phyloP scores from a whole-genome alignment of 306 rosid species.

The Castanea mollissima region DNA sequence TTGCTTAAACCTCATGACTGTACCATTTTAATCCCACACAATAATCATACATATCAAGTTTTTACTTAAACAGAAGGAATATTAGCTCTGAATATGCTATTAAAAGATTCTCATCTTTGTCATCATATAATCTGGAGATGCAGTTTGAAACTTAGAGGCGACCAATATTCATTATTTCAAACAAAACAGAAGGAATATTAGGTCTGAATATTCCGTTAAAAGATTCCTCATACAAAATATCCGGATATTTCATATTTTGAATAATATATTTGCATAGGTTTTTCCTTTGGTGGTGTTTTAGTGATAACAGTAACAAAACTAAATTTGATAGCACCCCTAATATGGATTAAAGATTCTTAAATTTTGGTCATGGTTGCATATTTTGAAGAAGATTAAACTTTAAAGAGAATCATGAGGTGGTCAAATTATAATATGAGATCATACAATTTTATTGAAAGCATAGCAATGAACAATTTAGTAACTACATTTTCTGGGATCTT shows the following conservation, averaged over 20 bases:
- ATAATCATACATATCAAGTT: background rate
- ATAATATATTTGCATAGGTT: too few species aligned
- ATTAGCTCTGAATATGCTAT: background rate
- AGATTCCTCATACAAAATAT: too few species aligned
- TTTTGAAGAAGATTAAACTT: background rate
- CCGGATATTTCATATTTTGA: too few species aligned
- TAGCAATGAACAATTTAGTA: background rate
- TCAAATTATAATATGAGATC: background rate
- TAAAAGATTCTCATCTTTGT: background rate
- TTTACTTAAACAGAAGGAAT: background rate
- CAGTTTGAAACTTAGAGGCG: background rate
- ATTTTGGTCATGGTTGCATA: background rate
- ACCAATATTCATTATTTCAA: background rate
- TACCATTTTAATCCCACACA: background rate
- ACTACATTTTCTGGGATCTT: background rate
- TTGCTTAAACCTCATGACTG: background rate
- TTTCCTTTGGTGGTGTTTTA: background rate
- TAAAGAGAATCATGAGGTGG: background rate
- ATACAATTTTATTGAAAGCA: background rate
- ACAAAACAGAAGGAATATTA: background rate
- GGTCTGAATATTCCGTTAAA: too few species aligned
- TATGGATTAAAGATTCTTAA: background rate
- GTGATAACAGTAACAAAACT: background rate
- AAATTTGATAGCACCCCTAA: background rate
- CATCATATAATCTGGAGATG: background rate